A percentile compares a stretch with the other conserved stretches of the same genome.
phyloP scores from a whole-genome alignment of 495 filamentous ascomycete genomes.

The Penicillium cosmopolitanum region DNA sequence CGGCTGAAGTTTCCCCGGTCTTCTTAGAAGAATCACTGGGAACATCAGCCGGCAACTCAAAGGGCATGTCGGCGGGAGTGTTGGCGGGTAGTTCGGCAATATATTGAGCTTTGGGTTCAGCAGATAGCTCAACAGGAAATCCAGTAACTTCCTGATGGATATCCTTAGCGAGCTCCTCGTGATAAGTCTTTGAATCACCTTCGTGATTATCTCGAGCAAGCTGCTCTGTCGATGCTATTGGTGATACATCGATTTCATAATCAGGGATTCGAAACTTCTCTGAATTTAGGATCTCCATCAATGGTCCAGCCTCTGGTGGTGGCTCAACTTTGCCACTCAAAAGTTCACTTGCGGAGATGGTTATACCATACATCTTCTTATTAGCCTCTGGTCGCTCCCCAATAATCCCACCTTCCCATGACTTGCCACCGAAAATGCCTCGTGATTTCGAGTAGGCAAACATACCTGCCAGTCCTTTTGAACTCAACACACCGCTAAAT shows the following conservation, averaged over 20 bases:
- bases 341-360: neutral
- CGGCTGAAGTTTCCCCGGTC: neutral
- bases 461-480: constrained; percentile 6
- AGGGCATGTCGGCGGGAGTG: neutral
- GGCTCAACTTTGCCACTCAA: constrained; percentile 5
- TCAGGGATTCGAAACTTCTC: neutral
- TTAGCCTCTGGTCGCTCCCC: constrained; percentile 4
- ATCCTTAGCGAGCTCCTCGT: neutral
- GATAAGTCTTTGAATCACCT: neutral
- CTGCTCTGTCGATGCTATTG: neutral
- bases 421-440: constrained; percentile 7
- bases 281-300: neutral
- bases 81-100: neutral
- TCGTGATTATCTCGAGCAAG: neutral
- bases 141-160: neutral
- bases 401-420: constrained; percentile 8
- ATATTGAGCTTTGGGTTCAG: neutral
- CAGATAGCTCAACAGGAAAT: neutral
- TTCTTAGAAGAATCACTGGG: neutral
- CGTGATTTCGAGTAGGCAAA: constrained; percentile 11
- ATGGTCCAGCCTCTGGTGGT: neutral
- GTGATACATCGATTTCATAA: neutral
- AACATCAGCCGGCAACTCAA: neutral
- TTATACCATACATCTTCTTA: constrained; percentile 10
- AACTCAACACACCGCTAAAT: neutral